Conservation (phyloP, 2,329 filamentous ascomycete genomes). For the Rutstroemia sp. region DNA sequence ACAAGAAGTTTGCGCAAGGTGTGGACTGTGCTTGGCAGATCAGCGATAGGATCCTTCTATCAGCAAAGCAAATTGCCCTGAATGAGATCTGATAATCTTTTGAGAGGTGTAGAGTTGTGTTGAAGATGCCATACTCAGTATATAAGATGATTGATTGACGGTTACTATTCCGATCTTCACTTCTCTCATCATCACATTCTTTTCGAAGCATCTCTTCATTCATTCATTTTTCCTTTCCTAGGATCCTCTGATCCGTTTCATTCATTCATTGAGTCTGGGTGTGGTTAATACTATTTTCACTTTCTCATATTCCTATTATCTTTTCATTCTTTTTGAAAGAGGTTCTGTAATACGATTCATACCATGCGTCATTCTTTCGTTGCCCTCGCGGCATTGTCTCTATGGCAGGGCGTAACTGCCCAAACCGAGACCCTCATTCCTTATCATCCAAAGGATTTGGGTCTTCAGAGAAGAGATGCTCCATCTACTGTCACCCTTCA, state of each 20-base stretch:
- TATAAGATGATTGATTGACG: constrained; percentile 2
- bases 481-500: constrained; percentile 4
- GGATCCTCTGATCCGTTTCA: constrained; percentile 7
- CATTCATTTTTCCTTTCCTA: constrained; percentile 1
- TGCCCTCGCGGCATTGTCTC: constrained; percentile 4
- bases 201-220: not conserved
- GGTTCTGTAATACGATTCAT: not conserved
- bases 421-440: constrained; percentile 4
- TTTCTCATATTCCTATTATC: not conserved
- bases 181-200: constrained; percentile 2
- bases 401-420: constrained; percentile 5
- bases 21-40: not conserved
- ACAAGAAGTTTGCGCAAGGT: not conserved
- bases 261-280: not conserved
- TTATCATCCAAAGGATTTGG: constrained; percentile 1
- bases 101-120: not conserved
- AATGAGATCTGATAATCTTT: not conserved
- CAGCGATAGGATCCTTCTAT: constrained; percentile 2
- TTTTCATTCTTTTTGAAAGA: not conserved
- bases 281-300: not conserved
- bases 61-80: not conserved
- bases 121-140: not conserved
- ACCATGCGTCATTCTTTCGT: constrained; percentile 5
- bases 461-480: constrained; percentile 5
- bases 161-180: not conserved